phyloP scores from a whole-genome alignment of 352 stramenopile species.

The Phytophthora litchii region DNA sequence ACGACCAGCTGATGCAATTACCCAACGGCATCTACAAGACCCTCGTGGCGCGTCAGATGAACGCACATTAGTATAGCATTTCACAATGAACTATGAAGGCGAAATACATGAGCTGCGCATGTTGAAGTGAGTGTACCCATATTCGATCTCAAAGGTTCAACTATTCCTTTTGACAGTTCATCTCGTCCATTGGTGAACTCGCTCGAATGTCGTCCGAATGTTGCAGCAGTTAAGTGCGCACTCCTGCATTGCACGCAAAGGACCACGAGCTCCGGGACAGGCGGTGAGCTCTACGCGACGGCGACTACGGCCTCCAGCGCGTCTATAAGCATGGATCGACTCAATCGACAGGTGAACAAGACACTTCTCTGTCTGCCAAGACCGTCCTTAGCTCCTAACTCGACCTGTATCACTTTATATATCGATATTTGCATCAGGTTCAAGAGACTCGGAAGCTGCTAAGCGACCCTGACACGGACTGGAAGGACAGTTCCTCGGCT shows the following conservation, averaged over 20 bases:
- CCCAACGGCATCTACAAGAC: conserved; percentile 55
- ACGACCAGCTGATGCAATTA: conserved; percentile 75
- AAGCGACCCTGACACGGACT: conserved; percentile 37
- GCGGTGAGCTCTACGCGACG: conserved; percentile 15
- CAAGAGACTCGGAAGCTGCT: conserved; percentile 47
- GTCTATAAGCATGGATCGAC: conserved; percentile 30
- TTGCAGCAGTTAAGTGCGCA: conserved; percentile 2
- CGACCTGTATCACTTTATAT: conserved; percentile 18
- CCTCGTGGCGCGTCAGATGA: conserved; percentile 43
- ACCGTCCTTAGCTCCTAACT: conserved; percentile 14
- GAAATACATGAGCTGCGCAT: too few species aligned
- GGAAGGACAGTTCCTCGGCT: conserved; percentile 41
- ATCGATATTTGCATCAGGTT: conserved; percentile 32
- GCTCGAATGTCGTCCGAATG: conserved; percentile 19
- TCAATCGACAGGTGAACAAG: conserved; percentile 23
- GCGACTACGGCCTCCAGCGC: conserved; percentile 1
- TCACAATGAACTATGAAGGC: too few species aligned
- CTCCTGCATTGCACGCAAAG: conserved; percentile 14
- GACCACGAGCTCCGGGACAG: conserved; percentile 17
- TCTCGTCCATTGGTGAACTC: neutral
- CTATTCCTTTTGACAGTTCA: conserved; percentile 7
- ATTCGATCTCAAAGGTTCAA: conserved; percentile 12
- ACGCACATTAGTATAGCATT: conserved; percentile 37
- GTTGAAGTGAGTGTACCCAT: conserved; percentile 23
- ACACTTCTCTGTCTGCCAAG: conserved; percentile 13